Evolutionary conservation across 2,329 filamentous ascomycete genomes (phyloP).

Genomic region (Hypoxylon sp.): DNA sequence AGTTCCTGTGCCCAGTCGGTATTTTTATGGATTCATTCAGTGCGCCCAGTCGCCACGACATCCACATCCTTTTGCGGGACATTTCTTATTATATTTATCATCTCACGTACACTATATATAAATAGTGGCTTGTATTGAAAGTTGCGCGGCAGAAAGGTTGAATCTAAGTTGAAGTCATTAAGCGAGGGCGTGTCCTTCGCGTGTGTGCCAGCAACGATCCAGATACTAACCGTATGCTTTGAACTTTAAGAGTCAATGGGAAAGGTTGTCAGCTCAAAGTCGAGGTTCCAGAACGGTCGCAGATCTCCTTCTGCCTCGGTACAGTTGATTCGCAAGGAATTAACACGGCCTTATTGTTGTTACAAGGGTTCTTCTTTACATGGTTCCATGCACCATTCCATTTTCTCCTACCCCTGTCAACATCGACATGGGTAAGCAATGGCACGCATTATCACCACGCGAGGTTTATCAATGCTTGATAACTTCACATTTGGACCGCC

Average conservation of each 20-base stretch:
- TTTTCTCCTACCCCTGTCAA: slow-evolving; percentile 43
- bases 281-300: slow-evolving; percentile 43
- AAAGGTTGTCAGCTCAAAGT: slow-evolving; percentile 32
- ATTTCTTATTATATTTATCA: slow-evolving; percentile 19
- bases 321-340: slow-evolving; percentile 34
- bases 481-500: slow-evolving; percentile 23
- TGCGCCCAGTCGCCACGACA: slow-evolving; percentile 30
- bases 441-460: slow-evolving; percentile 43
- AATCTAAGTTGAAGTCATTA: slow-evolving; percentile 35
- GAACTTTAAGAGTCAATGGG: slow-evolving; percentile 12
- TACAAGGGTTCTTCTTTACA: slow-evolving; percentile 38
- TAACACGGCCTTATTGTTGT: slow-evolving; percentile 33
- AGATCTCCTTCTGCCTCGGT: slow-evolving; percentile 38
- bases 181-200: slow-evolving; percentile 33
- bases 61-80: slow-evolving; percentile 22
- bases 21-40: slow-evolving; percentile 33
- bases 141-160: slow-evolving; percentile 23
- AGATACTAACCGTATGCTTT: slow-evolving; percentile 29
- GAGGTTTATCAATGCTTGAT: slow-evolving; percentile 31
- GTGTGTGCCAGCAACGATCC: slow-evolving; percentile 29
- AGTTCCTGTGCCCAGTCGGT: slow-evolving; percentile 25
- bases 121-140: slow-evolving; percentile 17
- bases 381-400: slow-evolving; percentile 44
- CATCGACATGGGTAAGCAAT: slow-evolving; percentile 33
- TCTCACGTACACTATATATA: slow-evolving; percentile 1